Conservation (phyloP, 2,329 filamentous ascomycete species). For the Dothideomycetes sp. region DNA sequence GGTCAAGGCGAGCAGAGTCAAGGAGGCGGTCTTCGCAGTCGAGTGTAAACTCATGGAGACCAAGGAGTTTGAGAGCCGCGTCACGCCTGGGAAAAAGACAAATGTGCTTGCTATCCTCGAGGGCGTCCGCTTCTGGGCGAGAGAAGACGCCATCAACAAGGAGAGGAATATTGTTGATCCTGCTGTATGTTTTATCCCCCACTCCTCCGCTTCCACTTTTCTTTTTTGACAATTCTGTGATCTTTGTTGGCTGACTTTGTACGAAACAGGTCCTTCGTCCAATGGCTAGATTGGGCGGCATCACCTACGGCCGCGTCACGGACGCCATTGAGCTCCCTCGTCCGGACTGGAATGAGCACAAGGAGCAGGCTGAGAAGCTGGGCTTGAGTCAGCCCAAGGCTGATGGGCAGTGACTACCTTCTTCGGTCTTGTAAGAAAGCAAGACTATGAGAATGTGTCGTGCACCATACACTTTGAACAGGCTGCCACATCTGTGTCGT, state of each 20-base stretch:
- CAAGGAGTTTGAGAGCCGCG: slow-evolving; percentile 66
- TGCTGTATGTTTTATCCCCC: too few species aligned
- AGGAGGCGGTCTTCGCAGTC: slow-evolving; percentile 71
- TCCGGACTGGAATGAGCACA: slow-evolving; percentile 38
- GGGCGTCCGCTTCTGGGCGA: slow-evolving; percentile 76
- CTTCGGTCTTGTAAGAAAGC: too few species aligned
- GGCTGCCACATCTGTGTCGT: too few species aligned
- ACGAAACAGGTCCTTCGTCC: slow-evolving; percentile 54
- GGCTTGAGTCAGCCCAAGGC: slow-evolving; percentile 42
- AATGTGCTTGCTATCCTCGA: slow-evolving; percentile 68
- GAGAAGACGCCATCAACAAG: slow-evolving; percentile 78
- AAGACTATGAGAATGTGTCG: too few species aligned
- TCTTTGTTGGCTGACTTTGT: slow-evolving; percentile 7
- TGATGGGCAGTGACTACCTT: slow-evolving; percentile 26
- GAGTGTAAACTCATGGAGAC: slow-evolving; percentile 67
- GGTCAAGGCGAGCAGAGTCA: slow-evolving; percentile 62
- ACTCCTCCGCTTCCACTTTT: slow-evolving; percentile 13
- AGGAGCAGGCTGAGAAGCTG: slow-evolving; percentile 40
- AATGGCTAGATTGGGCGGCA: slow-evolving; percentile 70
- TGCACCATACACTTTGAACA: too few species aligned
- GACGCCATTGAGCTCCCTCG: slow-evolving; percentile 63
- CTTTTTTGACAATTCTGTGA: slow-evolving; percentile 2
- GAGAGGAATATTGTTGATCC: slow-evolving; percentile 65
- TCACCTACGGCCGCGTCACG: slow-evolving; percentile 64
- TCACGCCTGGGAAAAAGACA: slow-evolving; percentile 61